Conservation (phyloP, 140 eudicot species). For the Senecio squalidus region DNA sequence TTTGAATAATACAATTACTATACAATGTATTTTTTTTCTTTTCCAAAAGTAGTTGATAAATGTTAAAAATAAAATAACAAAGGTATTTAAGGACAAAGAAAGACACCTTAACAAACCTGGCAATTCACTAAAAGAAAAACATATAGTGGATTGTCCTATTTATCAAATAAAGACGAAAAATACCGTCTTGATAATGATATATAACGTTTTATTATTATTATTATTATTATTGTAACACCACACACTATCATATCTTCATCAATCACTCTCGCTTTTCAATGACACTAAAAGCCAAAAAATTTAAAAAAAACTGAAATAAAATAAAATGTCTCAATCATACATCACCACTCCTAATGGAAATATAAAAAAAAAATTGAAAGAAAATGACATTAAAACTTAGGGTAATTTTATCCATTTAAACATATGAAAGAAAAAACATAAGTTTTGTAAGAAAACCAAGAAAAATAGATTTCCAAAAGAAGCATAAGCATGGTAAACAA, state of each 20-base stretch:
- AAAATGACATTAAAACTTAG: conserved; percentile 9
- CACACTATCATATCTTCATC: conserved; percentile 4
- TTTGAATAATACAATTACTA: too few relatives aligned
- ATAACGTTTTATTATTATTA: not conserved
- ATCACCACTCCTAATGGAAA: not conserved
- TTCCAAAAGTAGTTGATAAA: too few relatives aligned
- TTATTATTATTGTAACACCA: conserved; percentile 7
- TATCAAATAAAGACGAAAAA: not conserved
- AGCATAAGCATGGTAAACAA: conserved; percentile 21
- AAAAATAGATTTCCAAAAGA: not conserved
- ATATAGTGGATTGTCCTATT: conserved; percentile 5
- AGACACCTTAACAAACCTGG: conserved; percentile 1
- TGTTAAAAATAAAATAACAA: conserved; percentile 12
- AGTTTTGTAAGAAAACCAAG: not conserved
- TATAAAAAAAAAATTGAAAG: not conserved
- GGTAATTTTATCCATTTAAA: not conserved
- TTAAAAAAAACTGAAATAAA: not conserved
- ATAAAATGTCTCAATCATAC: not conserved
- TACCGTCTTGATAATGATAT: conserved; percentile 5
- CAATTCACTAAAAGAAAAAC: not conserved
- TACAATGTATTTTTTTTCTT: too few relatives aligned
- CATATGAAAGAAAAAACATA: not conserved
- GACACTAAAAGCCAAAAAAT: conserved; percentile 2
- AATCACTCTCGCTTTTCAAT: conserved; percentile 16
- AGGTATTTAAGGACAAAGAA: not conserved